Evolutionary conservation across 441 rosid species (phyloP), one percentile per base, ranked within the genome.

Genomic region (Pelargonium citronellum): DNA sequence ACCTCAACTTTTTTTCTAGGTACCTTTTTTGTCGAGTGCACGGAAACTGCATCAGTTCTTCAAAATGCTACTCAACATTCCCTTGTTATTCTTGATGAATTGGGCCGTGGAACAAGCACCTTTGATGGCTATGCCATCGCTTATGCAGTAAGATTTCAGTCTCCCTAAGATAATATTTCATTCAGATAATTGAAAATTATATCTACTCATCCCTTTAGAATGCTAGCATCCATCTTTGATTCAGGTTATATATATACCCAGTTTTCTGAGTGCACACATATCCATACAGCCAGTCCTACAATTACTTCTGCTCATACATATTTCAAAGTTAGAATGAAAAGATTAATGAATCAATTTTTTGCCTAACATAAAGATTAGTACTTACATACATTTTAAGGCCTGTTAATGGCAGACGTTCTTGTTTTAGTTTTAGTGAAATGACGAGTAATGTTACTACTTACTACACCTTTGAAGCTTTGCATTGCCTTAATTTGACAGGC

Each of bases 51-150:
- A 47, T 87, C 99, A 62, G 86, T 92, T 84, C 98, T 95, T 80
- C 93, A 86, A 75, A 92, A 89, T 69, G 97, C 99, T 73, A 90
- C 98, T 17, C 89, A 87, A 73, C 90, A 92, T 84, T 90, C 99
- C 66, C 85, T 95, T 19, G 97, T 95, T 66, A 75, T 95, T 83
- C 98, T 95, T 58, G 98, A 92, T 74, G 99, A 95, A 74, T 83
- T 95, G 47, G 99, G 99, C 64, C 94, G 98, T 53, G 99, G 98
- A 79, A 92, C 99, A 24, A 95, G 98, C 84, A 95, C 98, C 71
- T 95, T 90, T 73, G 98, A 92, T 66, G 99, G 99, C 75, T 95
- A 95, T 71, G 97, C 99, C 80, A 92, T 95, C 57, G 99, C 98
- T 67, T 90, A 89, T 69, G 90, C 99, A 2, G 99, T 94, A 78